Evolutionary conservation across 257 asterid genomes (phyloP).

Genomic region (Linaria vulgaris): DNA sequence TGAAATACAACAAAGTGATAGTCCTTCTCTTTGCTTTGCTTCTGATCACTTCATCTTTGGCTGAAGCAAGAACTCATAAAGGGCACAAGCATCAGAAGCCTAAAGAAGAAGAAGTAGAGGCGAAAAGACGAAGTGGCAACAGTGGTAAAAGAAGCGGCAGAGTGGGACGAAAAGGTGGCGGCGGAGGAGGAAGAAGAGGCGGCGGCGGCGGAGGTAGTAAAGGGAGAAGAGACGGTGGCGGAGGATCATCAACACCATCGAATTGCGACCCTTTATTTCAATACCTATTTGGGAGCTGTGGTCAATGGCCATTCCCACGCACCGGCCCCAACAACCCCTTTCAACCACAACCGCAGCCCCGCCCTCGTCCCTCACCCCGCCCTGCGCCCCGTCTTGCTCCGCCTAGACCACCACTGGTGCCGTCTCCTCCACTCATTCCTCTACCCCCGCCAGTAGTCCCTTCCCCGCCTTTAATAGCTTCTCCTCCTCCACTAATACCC

Average conservation of each 20-base stretch:
- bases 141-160: conserved; percentile 7
- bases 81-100: background rate
- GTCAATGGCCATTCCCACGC: conserved; percentile 50
- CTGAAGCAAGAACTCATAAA: conserved; percentile 31
- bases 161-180: conserved; percentile 23
- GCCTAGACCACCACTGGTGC: conserved; percentile 26
- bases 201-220: conserved; percentile 32
- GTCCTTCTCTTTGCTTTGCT: conserved; percentile 34
- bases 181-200: conserved; percentile 28
- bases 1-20: conserved; percentile 27
- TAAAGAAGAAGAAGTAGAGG: conserved; percentile 32
- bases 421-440: conserved; percentile 25
- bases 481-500: conserved; percentile 31
- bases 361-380: conserved; percentile 31
- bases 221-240: conserved; percentile 26
- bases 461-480: conserved; percentile 33
- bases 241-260: conserved; percentile 31
- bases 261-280: conserved; percentile 50
- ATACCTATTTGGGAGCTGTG: conserved; percentile 44
- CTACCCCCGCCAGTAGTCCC: conserved; percentile 30
- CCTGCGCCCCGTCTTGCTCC: conserved; percentile 40
- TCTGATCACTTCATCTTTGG: conserved; percentile 34
- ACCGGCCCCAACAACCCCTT: conserved; percentile 44
- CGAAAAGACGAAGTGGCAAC: conserved; percentile 26
- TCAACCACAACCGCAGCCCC: conserved; percentile 32